phyloP scores from a whole-genome alignment of 139 green algal species.

The Auxenochlorella pyrenoidosa region DNA sequence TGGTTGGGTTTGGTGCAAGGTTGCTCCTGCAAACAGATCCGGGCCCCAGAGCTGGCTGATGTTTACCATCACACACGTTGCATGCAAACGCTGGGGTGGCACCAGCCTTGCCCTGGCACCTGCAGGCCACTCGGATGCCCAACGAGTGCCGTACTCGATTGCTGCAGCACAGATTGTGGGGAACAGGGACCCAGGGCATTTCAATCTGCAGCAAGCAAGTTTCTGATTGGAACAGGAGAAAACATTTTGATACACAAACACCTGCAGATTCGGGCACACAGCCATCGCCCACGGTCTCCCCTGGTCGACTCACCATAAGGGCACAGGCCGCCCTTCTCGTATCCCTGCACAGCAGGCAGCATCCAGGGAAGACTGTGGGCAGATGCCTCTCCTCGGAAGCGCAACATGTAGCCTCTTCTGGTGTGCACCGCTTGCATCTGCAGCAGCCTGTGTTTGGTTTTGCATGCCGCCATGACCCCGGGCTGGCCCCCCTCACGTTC shows the following conservation, averaged over 20 bases:
- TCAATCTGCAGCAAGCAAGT: neutral
- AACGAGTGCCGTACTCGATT: neutral
- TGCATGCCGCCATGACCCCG: too few relatives aligned
- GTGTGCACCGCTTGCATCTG: too few relatives aligned
- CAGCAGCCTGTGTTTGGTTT: too few relatives aligned
- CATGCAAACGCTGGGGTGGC: too few relatives aligned
- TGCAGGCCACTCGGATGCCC: neutral
- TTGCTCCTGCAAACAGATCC: too few relatives aligned
- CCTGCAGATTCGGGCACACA: neutral
- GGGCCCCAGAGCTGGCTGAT: too few relatives aligned
- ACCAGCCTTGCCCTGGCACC: too few relatives aligned
- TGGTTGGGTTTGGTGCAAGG: too few relatives aligned
- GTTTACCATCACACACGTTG: too few relatives aligned
- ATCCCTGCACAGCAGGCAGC: neutral
- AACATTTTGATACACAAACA: neutral
- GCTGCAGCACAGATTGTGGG: neutral
- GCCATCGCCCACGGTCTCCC: neutral
- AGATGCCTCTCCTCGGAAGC: too few relatives aligned
- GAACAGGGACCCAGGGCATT: too few relatives aligned
- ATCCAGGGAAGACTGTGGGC: neutral
- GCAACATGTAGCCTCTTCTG: too few relatives aligned
- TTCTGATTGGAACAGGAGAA: neutral
- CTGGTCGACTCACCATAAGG: neutral
- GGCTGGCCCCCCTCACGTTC: neutral
- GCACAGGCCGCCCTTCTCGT: constrained; percentile 1